Evolutionary conservation across 83 land plant species (phyloP).

Genomic region (Thuja plicata): DNA sequence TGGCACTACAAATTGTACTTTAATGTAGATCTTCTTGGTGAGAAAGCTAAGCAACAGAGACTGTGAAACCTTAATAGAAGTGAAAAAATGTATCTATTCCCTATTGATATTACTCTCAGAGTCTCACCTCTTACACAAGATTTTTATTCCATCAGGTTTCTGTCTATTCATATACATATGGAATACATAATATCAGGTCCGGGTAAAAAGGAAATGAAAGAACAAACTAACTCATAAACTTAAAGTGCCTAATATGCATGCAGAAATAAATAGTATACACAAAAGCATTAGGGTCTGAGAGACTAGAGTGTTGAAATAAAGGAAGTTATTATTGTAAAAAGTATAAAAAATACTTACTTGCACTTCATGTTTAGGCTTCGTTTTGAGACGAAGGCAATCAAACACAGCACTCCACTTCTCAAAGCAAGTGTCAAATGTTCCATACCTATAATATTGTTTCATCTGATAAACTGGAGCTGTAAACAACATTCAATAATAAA

Average conservation of each 20-base stretch:
- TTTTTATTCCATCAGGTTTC: neutral
- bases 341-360: slow-evolving; percentile 26
- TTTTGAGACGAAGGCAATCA: slow-evolving; percentile 68
- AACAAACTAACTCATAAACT: neutral
- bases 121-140: neutral
- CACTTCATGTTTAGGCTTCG: slow-evolving; percentile 46
- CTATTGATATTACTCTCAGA: neutral
- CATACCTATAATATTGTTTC: slow-evolving; percentile 71
- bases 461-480: slow-evolving; percentile 85
- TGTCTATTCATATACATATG: neutral
- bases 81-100: neutral
- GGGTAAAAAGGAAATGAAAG: neutral
- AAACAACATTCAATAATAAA: neutral
- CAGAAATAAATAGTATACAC: neutral
- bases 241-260: neutral
- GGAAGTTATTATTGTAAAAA: neutral
- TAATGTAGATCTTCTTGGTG: neutral
- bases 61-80: neutral
- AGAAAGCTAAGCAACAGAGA: neutral
- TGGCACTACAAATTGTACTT: neutral
- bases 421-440: slow-evolving; percentile 57
- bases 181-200: neutral
- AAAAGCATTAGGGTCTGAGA: neutral
- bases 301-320: neutral
- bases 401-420: slow-evolving; percentile 62